Conservation (phyloP, 805 yeast genomes). For the Ogataea angusta region DNA sequence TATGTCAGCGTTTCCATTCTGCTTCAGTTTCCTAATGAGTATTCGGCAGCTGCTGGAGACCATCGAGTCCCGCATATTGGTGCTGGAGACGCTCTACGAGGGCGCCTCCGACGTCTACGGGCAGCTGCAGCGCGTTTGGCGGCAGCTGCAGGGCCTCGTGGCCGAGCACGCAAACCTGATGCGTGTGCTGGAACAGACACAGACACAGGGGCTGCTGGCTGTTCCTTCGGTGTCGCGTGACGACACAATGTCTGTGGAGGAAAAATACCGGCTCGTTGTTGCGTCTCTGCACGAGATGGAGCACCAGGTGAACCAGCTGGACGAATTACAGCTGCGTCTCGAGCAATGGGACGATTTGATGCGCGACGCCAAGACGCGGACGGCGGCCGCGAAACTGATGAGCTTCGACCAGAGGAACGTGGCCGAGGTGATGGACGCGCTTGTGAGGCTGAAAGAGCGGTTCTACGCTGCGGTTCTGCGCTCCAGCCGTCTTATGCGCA, state of each 20-base stretch:
- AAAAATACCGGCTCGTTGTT: conserved; percentile 14
- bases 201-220: background rate
- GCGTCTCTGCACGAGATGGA: conserved; percentile 12
- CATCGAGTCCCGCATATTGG: conserved; percentile 13
- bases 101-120: conserved; percentile 6
- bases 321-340: conserved; percentile 10
- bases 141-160: conserved; percentile 4
- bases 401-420: conserved; percentile 4
- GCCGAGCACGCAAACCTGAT: conserved; percentile 7
- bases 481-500: conserved; percentile 18
- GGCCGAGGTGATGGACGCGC: conserved; percentile 9
- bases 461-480: conserved; percentile 17
- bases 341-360: conserved; percentile 9
- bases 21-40: conserved; percentile 6
- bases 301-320: conserved; percentile 7
- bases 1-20: conserved; percentile 2
- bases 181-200: conserved; percentile 6
- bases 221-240: background rate
- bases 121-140: conserved; percentile 6
- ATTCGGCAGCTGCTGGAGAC: conserved; percentile 6
- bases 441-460: conserved; percentile 2
- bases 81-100: conserved; percentile 13
- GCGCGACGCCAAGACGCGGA: conserved; percentile 9
- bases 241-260: conserved; percentile 8
- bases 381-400: conserved; percentile 5